A percentile compares a stretch with the other conserved stretches of the same genome.
Conservation (phyloP, 495 filamentous ascomycete species). For the Daldinia decipiens region DNA sequence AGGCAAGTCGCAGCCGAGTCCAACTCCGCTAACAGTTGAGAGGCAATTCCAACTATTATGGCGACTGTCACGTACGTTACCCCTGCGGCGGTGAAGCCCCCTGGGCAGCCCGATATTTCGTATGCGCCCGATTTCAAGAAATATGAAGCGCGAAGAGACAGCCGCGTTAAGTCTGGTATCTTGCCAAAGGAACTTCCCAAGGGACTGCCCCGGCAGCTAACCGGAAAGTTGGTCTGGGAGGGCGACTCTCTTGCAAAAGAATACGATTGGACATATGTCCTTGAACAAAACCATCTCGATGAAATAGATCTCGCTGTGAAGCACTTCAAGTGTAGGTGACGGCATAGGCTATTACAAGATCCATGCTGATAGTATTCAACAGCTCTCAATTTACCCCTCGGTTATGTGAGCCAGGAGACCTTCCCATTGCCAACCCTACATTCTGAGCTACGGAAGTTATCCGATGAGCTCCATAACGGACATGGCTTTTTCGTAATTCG, state of each 20-base stretch:
- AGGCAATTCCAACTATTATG: constrained; percentile 45
- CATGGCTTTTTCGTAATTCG: constrained; percentile 70
- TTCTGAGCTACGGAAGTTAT: constrained; percentile 57
- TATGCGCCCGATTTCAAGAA: constrained; percentile 66
- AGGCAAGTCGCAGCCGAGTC: neutral
- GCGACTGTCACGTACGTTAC: constrained; percentile 31
- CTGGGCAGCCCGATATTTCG: constrained; percentile 62
- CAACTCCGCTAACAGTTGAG: neutral
- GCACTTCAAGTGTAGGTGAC: constrained; percentile 63
- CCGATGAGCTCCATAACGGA: constrained; percentile 64
- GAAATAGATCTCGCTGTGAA: constrained; percentile 66
- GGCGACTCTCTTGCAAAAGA: constrained; percentile 60
- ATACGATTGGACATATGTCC: constrained; percentile 62
- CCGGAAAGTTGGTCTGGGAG: constrained; percentile 67
- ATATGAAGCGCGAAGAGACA: constrained; percentile 59
- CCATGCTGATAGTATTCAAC: constrained; percentile 34
- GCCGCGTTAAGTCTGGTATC: constrained; percentile 50
- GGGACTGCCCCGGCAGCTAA: constrained; percentile 61
- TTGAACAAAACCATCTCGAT: constrained; percentile 58
- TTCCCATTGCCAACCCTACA: constrained; percentile 67
- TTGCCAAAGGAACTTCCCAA: constrained; percentile 56
- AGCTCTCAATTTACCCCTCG: constrained; percentile 59
- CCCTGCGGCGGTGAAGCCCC: constrained; percentile 28
- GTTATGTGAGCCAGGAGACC: constrained; percentile 60
- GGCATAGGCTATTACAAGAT: no score